Base-by-base conservation (phyloP, 352 stramenopile species). In the Pythium biforme region DNA sequence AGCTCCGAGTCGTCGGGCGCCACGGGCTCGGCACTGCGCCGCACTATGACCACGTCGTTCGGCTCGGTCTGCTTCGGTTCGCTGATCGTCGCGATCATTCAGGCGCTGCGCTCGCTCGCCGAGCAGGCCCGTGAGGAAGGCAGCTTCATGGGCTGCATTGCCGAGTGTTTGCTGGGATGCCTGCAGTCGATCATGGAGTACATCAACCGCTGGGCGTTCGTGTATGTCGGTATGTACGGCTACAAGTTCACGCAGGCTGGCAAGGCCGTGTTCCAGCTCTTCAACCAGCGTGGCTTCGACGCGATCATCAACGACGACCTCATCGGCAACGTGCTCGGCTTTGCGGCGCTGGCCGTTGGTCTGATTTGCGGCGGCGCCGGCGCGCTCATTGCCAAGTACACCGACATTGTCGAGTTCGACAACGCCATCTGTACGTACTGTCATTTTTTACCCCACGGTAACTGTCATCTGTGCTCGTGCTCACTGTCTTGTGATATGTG, bases 281-380 rank as follows among this genome's bases (percentile, higher is more conserved):
- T 99, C 68, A 80, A 90, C 63, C 70, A 89, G 56, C 86, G 94
- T 39, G 96, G 95, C n/a, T 99, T 95, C 62, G 96, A 95, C 60
- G 86, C 90, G 2, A 98, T 99, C 64, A 98, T 99, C 71, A 98
- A 97, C 68, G 96, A 99, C 72, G 86, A 97, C 45, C 76, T 99
- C 37, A 92, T 98, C 31, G 89, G 94, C 68, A 96, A 87, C 40
- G 89, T 97, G 19, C 73, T 99, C 25, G 75, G 79, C 27, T 95
- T 98, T 66, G 79, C 92, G 6, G 86, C 85, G n/a, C 73, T 98
- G 15, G 83, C 70, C n/a, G 76, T 98, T 34, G 94, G 84, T n/a
- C 66, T 94, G 15, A 85, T 94, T 17, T 92, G 85, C 22, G 83
- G 79, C 58, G 85, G 72, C 43, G 69, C 67, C 46, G 85, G 85